phyloP scores from a whole-genome alignment of 2,329 filamentous ascomycete species.

The Didymella segeticola region DNA sequence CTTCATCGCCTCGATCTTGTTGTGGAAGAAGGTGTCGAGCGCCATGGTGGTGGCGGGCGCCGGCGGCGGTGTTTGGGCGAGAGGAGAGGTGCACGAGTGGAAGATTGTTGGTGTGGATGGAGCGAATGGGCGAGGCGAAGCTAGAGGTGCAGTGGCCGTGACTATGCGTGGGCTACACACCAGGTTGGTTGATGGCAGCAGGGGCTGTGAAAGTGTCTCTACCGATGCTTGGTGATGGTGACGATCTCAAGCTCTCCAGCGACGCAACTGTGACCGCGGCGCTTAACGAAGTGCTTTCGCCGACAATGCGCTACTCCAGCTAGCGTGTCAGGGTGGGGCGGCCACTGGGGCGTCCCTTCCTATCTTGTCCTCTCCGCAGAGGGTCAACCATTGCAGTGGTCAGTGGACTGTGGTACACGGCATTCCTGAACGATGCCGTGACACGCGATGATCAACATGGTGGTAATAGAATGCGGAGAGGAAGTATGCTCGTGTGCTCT shows the following conservation, averaged over 20 bases:
- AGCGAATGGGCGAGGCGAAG: neutral
- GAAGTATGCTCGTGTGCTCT: conserved; percentile 1
- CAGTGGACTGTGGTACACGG: neutral
- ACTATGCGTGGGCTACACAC: neutral
- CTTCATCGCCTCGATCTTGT: conserved; percentile 99
- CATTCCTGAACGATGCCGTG: conserved; percentile 13
- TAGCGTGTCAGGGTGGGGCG: neutral
- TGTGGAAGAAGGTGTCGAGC: conserved; percentile 99
- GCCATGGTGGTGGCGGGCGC: conserved; percentile 73
- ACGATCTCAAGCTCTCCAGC: conserved; percentile 11
- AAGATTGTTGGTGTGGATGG: neutral
- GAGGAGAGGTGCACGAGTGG: neutral
- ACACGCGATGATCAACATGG: conserved; percentile 3
- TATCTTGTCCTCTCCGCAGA: conserved; percentile 5
- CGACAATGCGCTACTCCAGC: conserved; percentile 1
- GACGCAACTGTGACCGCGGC: conserved; percentile 2
- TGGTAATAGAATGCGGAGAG: conserved; percentile 3
- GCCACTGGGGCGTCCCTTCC: neutral
- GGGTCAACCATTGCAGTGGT: neutral
- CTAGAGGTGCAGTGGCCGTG: neutral
- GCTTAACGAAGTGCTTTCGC: neutral
- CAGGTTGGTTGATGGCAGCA: neutral
- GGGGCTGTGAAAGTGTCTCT: neutral
- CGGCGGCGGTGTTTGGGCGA: conserved; percentile 20
- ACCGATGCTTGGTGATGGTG: conserved; percentile 5